Evolutionary conservation across 108 stramenopile species (phyloP).

Genomic region (Schizochytrium sp.): DNA sequence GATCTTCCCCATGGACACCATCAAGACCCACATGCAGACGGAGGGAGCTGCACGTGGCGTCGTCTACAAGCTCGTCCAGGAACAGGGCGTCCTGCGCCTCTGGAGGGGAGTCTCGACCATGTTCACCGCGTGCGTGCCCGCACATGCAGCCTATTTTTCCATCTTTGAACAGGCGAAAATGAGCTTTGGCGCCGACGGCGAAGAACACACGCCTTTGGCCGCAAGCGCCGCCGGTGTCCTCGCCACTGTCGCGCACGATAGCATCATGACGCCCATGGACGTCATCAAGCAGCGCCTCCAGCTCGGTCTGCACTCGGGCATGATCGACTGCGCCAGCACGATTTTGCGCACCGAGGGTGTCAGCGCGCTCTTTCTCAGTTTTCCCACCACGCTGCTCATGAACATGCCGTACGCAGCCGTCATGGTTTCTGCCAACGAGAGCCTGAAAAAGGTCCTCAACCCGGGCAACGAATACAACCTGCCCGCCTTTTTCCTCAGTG

Average conservation of each 20-base stretch:
- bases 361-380: slow-evolving; percentile 66
- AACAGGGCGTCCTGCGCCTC: slow-evolving; percentile 57
- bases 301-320: slow-evolving; percentile 80
- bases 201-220: slow-evolving; percentile 27
- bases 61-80: neutral
- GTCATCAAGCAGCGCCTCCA: slow-evolving; percentile 98
- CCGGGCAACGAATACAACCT: slow-evolving; percentile 39
- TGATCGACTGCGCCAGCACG: slow-evolving; percentile 49
- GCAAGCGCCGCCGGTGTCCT: slow-evolving; percentile 70
- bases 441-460: slow-evolving; percentile 45
- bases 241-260: slow-evolving; percentile 79
- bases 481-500: slow-evolving; percentile 54
- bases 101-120: slow-evolving; percentile 94
- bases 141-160: slow-evolving; percentile 93
- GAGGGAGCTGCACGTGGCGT: slow-evolving; percentile 7
- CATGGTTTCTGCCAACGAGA: slow-evolving; percentile 90
- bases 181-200: slow-evolving; percentile 25
- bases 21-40: slow-evolving; percentile 90
- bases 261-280: slow-evolving; percentile 91
- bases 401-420: slow-evolving; percentile 94
- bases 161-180: slow-evolving; percentile 77
- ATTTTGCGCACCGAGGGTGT: slow-evolving; percentile 59
- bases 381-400: slow-evolving; percentile 83
- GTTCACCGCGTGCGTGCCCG: slow-evolving; percentile 87
- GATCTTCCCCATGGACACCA: slow-evolving; percentile 89